Percentiles rank a stretch among this genome's conserved stretches.
phyloP scores from a whole-genome alignment of 2,329 filamentous ascomycete genomes.

The Aureobasidium sp. region DNA sequence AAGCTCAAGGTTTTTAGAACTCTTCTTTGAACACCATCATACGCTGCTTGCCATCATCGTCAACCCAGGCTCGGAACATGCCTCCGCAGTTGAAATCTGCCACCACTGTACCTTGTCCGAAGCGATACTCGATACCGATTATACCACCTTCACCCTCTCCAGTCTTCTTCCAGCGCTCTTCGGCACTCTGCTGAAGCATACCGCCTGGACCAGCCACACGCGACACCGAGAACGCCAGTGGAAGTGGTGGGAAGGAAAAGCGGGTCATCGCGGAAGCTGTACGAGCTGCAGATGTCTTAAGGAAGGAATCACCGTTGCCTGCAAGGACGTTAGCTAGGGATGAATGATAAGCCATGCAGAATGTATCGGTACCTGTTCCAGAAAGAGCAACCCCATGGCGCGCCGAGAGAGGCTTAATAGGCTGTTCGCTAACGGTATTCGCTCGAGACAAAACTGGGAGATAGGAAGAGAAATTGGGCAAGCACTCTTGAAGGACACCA shows the following conservation, averaged over 20 bases:
- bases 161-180: constrained; percentile 61
- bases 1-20: background rate
- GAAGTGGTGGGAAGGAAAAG: constrained; percentile 41
- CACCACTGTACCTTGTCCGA: constrained; percentile 50
- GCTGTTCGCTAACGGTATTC: background rate
- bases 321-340: background rate
- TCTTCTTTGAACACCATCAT: constrained; percentile 53
- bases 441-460: constrained; percentile 18
- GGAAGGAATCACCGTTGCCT: constrained; percentile 83
- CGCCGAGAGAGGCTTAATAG: background rate
- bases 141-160: constrained; percentile 81
- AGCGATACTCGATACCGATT: constrained; percentile 64
- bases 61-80: constrained; percentile 76
- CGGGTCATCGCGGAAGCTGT: constrained; percentile 67
- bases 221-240: constrained; percentile 53
- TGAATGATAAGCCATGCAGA: background rate
- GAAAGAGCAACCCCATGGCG: constrained; percentile 27
- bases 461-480: constrained; percentile 42
- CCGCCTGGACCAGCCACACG: constrained; percentile 64
- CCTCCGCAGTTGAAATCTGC: constrained; percentile 81
- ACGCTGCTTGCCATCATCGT: constrained; percentile 51
- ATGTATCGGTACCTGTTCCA: constrained; percentile 18
- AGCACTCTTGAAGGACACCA: constrained; percentile 51
- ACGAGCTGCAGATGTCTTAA: constrained; percentile 62
- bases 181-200: constrained; percentile 67